Conservation (phyloP, 352 stramenopile species). For the Pythium folliculosum region DNA sequence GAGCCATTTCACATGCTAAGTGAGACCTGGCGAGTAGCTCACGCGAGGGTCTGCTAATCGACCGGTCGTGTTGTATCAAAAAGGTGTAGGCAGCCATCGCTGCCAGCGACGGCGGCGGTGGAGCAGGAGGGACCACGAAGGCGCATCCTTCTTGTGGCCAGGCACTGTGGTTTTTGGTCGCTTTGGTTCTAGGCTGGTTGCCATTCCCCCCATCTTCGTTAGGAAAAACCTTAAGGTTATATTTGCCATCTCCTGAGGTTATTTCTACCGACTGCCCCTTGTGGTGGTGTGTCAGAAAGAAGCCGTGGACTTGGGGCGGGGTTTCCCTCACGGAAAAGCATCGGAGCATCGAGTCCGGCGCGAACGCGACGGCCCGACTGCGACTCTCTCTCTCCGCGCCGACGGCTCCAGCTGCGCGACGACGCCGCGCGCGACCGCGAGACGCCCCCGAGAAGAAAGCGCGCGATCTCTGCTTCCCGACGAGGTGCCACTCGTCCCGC, state of each 20-base stretch:
- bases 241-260: slow-evolving; percentile 3
- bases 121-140: neutral
- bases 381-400: neutral
- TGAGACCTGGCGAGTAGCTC: slow-evolving; percentile 18
- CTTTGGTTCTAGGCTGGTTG: too few species aligned
- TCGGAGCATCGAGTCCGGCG: slow-evolving; percentile 7
- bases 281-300: slow-evolving; percentile 27
- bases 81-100: too few species aligned
- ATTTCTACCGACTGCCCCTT: slow-evolving; percentile 11
- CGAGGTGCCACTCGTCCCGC: neutral
- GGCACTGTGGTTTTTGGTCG: too few species aligned
- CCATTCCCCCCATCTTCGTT: neutral
- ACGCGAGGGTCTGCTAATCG: too few species aligned
- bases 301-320: slow-evolving; percentile 21
- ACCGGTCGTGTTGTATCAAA: too few species aligned
- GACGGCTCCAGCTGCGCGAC: slow-evolving; percentile 17
- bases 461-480: slow-evolving; percentile 3
- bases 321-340: slow-evolving; percentile 26
- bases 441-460: neutral
- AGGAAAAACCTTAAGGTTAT: slow-evolving; percentile 22
- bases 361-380: slow-evolving; percentile 3
- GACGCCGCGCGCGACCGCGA: slow-evolving; percentile 4
- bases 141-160: too few species aligned
- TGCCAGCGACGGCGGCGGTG: too few species aligned
- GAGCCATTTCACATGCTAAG: slow-evolving; percentile 7